A percentile compares a stretch with the other conserved stretches of the same genome.
phyloP scores from a whole-genome alignment of 345 rosid species.

The Eucalyptus curtisii region DNA sequence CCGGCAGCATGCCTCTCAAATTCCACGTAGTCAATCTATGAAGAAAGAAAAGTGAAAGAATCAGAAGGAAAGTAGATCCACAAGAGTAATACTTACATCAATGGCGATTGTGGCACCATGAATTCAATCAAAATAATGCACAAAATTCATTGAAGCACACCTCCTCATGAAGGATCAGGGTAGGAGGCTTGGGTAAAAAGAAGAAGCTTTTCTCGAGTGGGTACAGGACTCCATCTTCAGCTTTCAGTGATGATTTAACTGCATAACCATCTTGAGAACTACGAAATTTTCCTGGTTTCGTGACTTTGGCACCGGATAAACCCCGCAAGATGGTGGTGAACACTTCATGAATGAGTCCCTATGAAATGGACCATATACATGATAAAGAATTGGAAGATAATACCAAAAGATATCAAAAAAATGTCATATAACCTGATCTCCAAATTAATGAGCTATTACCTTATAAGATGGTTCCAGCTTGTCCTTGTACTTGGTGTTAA shows the following conservation, averaged over 20 bases:
- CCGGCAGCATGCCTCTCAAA: conserved; percentile 99
- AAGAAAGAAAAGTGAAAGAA: neutral
- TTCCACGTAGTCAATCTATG: conserved; percentile 87
- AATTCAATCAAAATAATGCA: neutral
- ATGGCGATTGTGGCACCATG: neutral
- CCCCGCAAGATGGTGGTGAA: conserved; percentile 86
- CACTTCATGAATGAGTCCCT: conserved; percentile 96
- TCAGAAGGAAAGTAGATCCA: neutral
- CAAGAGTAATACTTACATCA: neutral
- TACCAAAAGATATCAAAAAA: neutral
- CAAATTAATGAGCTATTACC: conserved; percentile 19
- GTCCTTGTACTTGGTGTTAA: conserved; percentile 82
- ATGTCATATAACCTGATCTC: neutral
- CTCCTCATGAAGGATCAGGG: conserved; percentile 97
- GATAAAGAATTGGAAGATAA: neutral
- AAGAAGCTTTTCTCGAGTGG: conserved; percentile 98
- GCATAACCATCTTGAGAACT: conserved; percentile 98
- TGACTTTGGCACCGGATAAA: conserved; percentile 88
- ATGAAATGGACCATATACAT: neutral
- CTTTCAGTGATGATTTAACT: conserved; percentile 92
- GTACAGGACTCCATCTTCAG: conserved; percentile 93
- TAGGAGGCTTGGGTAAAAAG: conserved; percentile 96
- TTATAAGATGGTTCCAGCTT: conserved; percentile 72
- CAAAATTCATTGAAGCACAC: conserved; percentile 11
- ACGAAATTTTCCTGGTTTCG: conserved; percentile 95